phyloP scores from a whole-genome alignment of 148 eudicot species.

The Arctostaphylos glauca region DNA sequence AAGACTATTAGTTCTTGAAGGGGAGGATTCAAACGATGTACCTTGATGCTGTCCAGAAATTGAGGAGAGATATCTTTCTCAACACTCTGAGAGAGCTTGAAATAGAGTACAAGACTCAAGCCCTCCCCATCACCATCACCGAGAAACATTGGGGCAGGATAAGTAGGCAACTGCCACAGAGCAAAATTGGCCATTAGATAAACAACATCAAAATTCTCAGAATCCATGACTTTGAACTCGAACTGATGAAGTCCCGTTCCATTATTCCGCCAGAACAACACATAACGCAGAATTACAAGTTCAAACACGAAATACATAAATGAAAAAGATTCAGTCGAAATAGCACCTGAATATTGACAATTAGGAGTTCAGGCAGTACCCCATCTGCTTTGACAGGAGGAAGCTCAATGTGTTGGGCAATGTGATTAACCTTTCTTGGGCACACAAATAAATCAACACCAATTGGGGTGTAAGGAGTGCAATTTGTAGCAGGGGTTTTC shows the following conservation, averaged over 20 bases:
- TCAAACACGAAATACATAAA: background rate
- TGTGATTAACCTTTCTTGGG: constrained; percentile 68
- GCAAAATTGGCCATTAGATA: background rate
- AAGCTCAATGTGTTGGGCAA: constrained; percentile 81
- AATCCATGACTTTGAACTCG: background rate
- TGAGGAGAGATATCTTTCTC: constrained; percentile 63
- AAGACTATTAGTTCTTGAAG: background rate
- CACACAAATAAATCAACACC: constrained; percentile 73
- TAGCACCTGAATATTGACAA: constrained; percentile 76
- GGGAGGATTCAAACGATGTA: constrained; percentile 19
- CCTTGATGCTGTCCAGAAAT: constrained; percentile 69
- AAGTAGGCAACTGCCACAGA: constrained; percentile 62
- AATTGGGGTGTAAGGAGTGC: constrained; percentile 56
- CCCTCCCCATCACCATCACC: constrained; percentile 86
- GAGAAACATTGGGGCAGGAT: constrained; percentile 69
- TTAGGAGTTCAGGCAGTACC: constrained; percentile 55
- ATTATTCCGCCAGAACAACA: background rate
- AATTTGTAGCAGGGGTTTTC: constrained; percentile 59
- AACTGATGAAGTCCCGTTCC: background rate
- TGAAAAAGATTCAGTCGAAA: background rate
- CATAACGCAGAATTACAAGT: background rate
- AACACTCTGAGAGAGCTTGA: constrained; percentile 63
- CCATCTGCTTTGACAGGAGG: constrained; percentile 49
- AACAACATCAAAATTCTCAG: background rate
- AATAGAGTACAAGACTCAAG: constrained; percentile 78